Conservation (phyloP, 2,329 filamentous ascomycete species). For the Exophiala bonariae region DNA sequence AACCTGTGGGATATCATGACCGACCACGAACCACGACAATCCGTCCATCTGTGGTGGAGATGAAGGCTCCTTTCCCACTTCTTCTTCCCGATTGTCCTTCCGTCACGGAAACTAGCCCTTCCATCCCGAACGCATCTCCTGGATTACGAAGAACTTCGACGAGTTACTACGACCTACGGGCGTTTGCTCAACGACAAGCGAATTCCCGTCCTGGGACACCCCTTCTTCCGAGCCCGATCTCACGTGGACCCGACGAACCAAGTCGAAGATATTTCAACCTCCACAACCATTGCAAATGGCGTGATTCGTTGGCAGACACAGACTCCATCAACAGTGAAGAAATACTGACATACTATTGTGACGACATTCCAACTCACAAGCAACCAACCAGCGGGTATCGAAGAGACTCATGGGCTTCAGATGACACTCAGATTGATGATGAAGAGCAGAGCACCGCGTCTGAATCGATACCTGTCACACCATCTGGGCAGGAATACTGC, state of each 20-base stretch:
- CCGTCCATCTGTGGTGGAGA: conserved; percentile 4
- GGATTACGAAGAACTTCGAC: conserved; percentile 19
- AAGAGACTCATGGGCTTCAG: not conserved
- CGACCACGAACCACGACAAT: not conserved
- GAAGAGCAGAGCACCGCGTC: conserved; percentile 14
- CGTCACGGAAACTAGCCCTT: not conserved
- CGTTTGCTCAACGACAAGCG: conserved; percentile 8
- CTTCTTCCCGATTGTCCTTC: conserved; percentile 8
- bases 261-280: not conserved
- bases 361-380: conserved; percentile 1
- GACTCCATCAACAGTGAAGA: conserved; percentile 19
- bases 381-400: no score
- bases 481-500: conserved; percentile 4
- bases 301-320: not conserved
- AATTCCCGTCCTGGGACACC: conserved; percentile 6
- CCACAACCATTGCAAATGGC: not conserved
- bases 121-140: not conserved
- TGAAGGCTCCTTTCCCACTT: conserved; percentile 11
- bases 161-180: conserved; percentile 18
- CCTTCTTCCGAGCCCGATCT: conserved; percentile 21
- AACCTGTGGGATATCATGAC: conserved; percentile 2
- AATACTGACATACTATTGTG: conserved; percentile 25
- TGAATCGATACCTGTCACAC: conserved; percentile 16
- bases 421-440: conserved; percentile 1
- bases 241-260: not conserved